Evolutionary conservation across 768 basidiomycete species (phyloP).

Genomic region (Xerocomellus dryophilus): DNA sequence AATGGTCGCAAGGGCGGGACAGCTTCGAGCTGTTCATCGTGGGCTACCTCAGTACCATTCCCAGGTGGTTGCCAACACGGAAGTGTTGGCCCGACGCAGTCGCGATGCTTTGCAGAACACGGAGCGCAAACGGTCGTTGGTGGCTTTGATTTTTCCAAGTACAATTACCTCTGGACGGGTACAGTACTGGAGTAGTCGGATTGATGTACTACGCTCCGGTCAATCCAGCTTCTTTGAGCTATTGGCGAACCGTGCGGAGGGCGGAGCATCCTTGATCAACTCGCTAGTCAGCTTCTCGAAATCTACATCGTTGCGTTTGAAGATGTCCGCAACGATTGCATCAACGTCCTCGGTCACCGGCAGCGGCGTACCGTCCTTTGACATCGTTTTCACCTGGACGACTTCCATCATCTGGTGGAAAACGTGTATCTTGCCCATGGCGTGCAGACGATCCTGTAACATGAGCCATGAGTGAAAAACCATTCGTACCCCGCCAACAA

Average conservation of each 20-base stretch:
- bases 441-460: slow-evolving; percentile 24
- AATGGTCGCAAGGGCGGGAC: slow-evolving; percentile 4
- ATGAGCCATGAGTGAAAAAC: background rate
- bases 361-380: slow-evolving; percentile 20
- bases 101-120: background rate
- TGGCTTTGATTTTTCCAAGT: background rate
- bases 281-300: slow-evolving; percentile 29
- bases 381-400: slow-evolving; percentile 30
- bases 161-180: background rate
- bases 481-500: background rate
- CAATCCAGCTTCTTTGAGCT: slow-evolving; percentile 30
- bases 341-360: slow-evolving; percentile 32
- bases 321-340: slow-evolving; percentile 31
- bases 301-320: slow-evolving; percentile 31
- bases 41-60: too few relatives aligned
- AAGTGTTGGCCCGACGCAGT: background rate
- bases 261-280: slow-evolving; percentile 17
- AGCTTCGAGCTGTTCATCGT: background rate
- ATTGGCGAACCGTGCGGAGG: slow-evolving; percentile 21
- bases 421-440: slow-evolving; percentile 31
- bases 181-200: background rate
- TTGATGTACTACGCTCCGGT: slow-evolving; percentile 6
- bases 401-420: slow-evolving; percentile 34
- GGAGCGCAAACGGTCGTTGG: background rate
- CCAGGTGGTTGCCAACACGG: background rate